A percentile compares a stretch with the other conserved stretches of the same genome.
Evolutionary conservation across 2,329 filamentous ascomycete species (phyloP).

Genomic region (Alternaria tenuissima): DNA sequence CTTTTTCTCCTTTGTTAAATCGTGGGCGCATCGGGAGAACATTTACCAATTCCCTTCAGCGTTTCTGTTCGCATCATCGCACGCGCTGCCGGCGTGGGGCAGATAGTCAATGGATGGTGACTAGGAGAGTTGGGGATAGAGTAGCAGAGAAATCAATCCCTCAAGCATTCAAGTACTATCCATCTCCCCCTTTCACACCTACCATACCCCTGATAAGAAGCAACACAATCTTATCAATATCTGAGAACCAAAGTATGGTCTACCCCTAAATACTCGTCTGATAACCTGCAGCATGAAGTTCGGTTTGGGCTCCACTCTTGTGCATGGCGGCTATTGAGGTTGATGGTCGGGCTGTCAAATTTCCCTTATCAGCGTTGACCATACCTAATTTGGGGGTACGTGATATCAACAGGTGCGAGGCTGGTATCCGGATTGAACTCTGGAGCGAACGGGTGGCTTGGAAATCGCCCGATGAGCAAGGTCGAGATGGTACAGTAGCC

Average conservation of each 20-base stretch:
- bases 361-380: not conserved
- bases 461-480: constrained; percentile 8
- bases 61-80: not conserved
- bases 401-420: not conserved
- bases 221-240: not conserved
- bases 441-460: constrained; percentile 4
- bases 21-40: constrained; percentile 8
- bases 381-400: not conserved
- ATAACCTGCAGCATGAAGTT: not conserved
- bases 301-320: constrained; percentile 10
- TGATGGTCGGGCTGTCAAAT: constrained; percentile 8
- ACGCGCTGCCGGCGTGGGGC: not conserved
- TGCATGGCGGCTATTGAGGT: constrained; percentile 12
- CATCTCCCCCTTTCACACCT: not conserved
- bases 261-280: not conserved
- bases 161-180: constrained; percentile 6
- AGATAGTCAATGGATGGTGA: not conserved
- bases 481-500: not conserved
- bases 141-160: constrained; percentile 10
- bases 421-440: not conserved
- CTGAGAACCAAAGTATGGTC: not conserved
- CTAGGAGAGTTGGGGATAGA: constrained; percentile 6
- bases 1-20: constrained; percentile 15
- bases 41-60: constrained; percentile 7
- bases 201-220: not conserved